These are phyloP conservation scores for Populus euphratica DNA, from an alignment of 345 rosid species.

Conservation along the genomic window DNA sequence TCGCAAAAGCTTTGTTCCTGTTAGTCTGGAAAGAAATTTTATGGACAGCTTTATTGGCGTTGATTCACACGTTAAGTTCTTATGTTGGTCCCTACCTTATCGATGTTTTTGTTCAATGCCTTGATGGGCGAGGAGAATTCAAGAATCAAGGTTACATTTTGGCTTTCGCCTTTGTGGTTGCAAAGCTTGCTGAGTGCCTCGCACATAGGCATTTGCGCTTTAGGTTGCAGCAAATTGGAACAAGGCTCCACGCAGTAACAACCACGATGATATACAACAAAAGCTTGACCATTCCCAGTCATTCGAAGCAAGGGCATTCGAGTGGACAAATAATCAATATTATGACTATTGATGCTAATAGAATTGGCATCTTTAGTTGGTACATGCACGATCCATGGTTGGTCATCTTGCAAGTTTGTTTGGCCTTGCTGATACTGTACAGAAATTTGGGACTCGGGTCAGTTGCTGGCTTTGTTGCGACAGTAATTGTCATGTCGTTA, in stretches of 20 bases:
- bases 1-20: slow-evolving; percentile 20
- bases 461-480: slow-evolving; percentile 18
- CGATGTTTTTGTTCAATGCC: slow-evolving; percentile 33
- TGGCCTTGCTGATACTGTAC: slow-evolving; percentile 29
- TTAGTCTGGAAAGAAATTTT: slow-evolving; percentile 24
- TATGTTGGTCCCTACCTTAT: slow-evolving; percentile 41
- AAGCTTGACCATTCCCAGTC: slow-evolving; percentile 24
- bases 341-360: slow-evolving; percentile 36
- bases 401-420: slow-evolving; percentile 24
- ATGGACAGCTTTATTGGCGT: slow-evolving; percentile 19
- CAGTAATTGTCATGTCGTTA: slow-evolving; percentile 20
- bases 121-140: slow-evolving; percentile 18
- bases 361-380: slow-evolving; percentile 30
- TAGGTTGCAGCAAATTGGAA: slow-evolving; percentile 26
- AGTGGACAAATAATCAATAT: slow-evolving; percentile 38
- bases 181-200: slow-evolving; percentile 34
- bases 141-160: slow-evolving; percentile 29
- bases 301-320: slow-evolving; percentile 27
- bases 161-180: slow-evolving; percentile 24
- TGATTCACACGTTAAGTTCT: slow-evolving; percentile 18
- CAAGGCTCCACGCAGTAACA: slow-evolving; percentile 19
- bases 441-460: slow-evolving; percentile 28
- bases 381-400: slow-evolving; percentile 32
- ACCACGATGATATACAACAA: slow-evolving; percentile 24
- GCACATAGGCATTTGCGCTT: slow-evolving; percentile 26